These are phyloP conservation scores for Tuber magnatum DNA, from an alignment of 495 filamentous ascomycete genomes.

Conservation along the genomic window DNA sequence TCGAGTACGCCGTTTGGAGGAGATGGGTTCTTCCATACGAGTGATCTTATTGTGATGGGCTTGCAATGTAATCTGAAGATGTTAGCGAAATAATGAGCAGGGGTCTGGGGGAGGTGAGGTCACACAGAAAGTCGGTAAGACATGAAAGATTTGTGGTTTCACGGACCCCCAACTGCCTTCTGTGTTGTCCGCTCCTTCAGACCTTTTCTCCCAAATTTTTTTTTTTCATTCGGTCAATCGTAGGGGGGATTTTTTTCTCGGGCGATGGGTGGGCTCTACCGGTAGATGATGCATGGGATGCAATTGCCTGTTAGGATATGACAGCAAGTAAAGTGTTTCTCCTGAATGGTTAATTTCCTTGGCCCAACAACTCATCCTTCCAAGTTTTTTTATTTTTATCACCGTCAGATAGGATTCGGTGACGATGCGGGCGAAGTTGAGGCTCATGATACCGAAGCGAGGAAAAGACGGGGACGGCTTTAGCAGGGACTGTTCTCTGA, in stretches of 20 bases:
- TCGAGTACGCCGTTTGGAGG: background rate
- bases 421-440: background rate
- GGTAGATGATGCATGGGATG: background rate
- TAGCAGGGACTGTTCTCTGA: background rate
- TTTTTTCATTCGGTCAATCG: background rate
- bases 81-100: background rate
- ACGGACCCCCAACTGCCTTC: background rate
- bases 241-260: background rate
- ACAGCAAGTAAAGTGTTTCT: constrained; percentile 1
- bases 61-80: background rate
- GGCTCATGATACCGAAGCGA: background rate
- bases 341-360: background rate
- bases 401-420: background rate
- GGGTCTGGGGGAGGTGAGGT: background rate
- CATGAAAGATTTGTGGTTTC: background rate
- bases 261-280: background rate
- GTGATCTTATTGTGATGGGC: background rate
- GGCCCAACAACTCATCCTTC: constrained; percentile 1
- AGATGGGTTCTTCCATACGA: background rate
- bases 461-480: background rate
- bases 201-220: background rate
- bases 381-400: background rate
- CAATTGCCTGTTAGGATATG: background rate
- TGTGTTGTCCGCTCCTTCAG: background rate
- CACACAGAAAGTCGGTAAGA: background rate